Evolutionary conservation across 1,284 basidiomycete genomes (phyloP), one percentile per base, ranked within the genome.

Genomic region (Bondarzewia mesenterica): DNA sequence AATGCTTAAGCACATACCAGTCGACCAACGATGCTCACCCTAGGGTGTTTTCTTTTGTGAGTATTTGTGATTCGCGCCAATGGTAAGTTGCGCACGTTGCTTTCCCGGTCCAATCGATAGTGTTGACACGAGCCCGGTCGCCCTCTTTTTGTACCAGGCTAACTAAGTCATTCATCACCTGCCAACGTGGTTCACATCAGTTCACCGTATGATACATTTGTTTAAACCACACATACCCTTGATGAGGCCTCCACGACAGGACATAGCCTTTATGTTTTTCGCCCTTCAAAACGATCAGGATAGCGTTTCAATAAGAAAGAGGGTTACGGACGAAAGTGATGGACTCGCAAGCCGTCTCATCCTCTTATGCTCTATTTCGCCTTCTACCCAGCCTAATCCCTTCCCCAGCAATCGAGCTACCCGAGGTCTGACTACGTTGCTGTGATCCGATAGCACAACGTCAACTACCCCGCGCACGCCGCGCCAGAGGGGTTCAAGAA

Each of bases 361-460:
- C 15, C 59, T 54, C 47, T 55, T 61, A 48, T 67, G 65, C 20
- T 61, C 63, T 2, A 47, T 39, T 39, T 58, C 61, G 1, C 63
- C 63, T 37, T 63, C 61, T 7, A 63, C 62, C 63, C 64, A 66
- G 1, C 57, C 55, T 8, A 67, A 44, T 12, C 57, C 54, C 29
- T 58, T 58, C 3, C 65, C 65, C 6, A 64, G 57, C 3, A 66
- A 52, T 4, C 63, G 56, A 4, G 56, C 64, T 22, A 65, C 56
- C 2, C 61, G 55, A 2, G 62, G 59, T 6, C 60, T 54, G 23
- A 64, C 57, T 16, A 61, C 55, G n/a, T 53, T 42, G 42, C 59
- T 62, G 48, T 64, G 60, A 32, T 51, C 57, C 60, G 7, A 42
- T 36, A n/a, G n/a, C n/a, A n/a, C n/a, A n/a, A n/a, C n/a, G n/a